Evolutionary conservation across 768 basidiomycete species (phyloP).

Genomic region (Cyclocybe cylindracea): DNA sequence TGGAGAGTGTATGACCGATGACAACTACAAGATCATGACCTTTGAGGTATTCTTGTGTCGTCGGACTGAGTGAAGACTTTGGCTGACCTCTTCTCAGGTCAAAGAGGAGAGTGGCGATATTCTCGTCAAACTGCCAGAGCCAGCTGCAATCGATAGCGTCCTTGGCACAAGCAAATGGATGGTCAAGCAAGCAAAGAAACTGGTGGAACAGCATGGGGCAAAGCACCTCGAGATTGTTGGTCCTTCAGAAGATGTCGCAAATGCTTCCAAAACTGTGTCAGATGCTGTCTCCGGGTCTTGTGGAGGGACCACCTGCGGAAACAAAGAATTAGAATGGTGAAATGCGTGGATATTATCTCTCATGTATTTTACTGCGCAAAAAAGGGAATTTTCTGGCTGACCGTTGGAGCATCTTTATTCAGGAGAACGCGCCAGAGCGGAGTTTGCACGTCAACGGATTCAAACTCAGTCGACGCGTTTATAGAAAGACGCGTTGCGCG

Average conservation of each 20-base stretch:
- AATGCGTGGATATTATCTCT: too few relatives aligned
- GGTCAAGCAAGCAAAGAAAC: slow-evolving; percentile 51
- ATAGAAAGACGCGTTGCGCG: slow-evolving; percentile 5
- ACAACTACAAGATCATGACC: slow-evolving; percentile 57
- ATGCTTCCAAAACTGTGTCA: too few relatives aligned
- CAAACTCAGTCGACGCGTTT: slow-evolving; percentile 38
- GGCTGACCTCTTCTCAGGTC: slow-evolving; percentile 14
- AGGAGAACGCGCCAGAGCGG: slow-evolving; percentile 8
- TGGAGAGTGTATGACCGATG: slow-evolving; percentile 62
- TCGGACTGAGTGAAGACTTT: neutral
- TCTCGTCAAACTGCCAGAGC: slow-evolving; percentile 55
- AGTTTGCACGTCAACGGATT: slow-evolving; percentile 22
- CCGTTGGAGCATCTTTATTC: neutral
- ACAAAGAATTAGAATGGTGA: too few relatives aligned
- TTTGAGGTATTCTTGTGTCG: slow-evolving; percentile 42
- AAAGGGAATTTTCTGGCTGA: slow-evolving; percentile 8
- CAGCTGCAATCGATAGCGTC: slow-evolving; percentile 55
- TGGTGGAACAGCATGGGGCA: slow-evolving; percentile 30
- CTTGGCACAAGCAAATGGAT: slow-evolving; percentile 70
- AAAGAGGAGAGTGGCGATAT: slow-evolving; percentile 39
- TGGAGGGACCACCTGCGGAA: too few relatives aligned
- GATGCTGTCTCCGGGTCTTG: too few relatives aligned
- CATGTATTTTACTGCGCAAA: neutral
- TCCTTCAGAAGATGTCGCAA: neutral
- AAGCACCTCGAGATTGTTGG: slow-evolving; percentile 32